Base-by-base conservation (phyloP, 352 stramenopile genomes). In the Phytophthora fragariae region DNA sequence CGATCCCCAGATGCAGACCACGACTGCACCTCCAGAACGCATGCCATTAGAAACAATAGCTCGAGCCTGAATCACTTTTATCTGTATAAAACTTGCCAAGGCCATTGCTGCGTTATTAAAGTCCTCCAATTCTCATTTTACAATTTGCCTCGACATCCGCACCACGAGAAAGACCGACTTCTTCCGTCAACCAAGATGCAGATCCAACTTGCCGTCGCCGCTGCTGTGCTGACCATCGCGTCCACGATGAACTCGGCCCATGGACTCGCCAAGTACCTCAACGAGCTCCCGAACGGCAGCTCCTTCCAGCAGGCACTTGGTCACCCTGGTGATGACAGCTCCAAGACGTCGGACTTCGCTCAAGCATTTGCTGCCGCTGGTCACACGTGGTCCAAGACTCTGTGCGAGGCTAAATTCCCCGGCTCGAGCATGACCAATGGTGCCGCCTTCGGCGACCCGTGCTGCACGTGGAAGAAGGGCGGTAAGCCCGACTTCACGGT, bases 261-360 rank as follows among this genome's bases (percentile, higher is more conserved):
- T 11, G 68, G 44, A 17, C 67, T 73, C 39, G 62, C 72, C 57
- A 76, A 67, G 62, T 89, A 82, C 62, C 52, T 81, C 17, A 47
- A 56, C 24, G 68, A 83, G 41, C 53, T 87, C 33, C 82, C 82
- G 55, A 89, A 89, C 72, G 78, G 80, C 31, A 70, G 61, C 7
- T 49, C 33, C 2, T 83, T 86, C 70, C 31, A 62, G 14, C 76
- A 84, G 61, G 1, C 50, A 33, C 67, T 90, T 8, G 82, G 80
- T 29, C 82, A 90, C 62, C 70, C 64, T 17, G 62, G 65, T 33
- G 53, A 10, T 5, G 76, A 81, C 44, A 71, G 59, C 33, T 70
- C 49, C 15, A 59, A 74, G 44, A 76, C 73, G 47, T 81, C 76
- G 35, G 68, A 74, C n/a, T 89, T 86, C 12, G 81, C 70, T 39